Evolutionary conservation across 176 grass and related monocot species (phyloP), one percentile per base, ranked within the genome.

Genomic region (Rhynchospora tenuis): DNA sequence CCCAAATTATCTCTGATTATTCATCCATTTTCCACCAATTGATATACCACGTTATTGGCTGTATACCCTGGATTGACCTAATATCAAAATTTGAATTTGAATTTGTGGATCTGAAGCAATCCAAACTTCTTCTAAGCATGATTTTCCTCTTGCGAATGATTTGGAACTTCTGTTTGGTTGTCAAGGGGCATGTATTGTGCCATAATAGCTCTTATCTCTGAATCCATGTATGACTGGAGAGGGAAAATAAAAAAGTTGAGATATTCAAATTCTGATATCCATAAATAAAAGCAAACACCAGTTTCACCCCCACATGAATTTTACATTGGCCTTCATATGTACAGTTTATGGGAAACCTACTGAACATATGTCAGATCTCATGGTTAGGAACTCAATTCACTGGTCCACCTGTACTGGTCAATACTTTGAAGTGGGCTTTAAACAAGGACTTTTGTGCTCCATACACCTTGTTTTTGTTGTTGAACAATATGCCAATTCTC

Each of bases 161-260:
- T 65, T 14, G 22, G 59, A 1, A 82, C 80, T 65, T 48, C 59
- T 16, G 60, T 31, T 82, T 82, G 80, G 42, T 50, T 82, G 42
- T 82, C 80, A 63, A 82, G 59, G 8, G 80, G 80, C 80, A 82
- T 82, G 80, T 82, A 82, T 51, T 82, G 80, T 3, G 80, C 80
- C 80, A 82, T 82, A 48, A 82, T 82, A 7, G 61, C 80, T 65
- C 80, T 82, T 68, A 82, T 82, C 59, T 82, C 80, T 29, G 80
- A 82, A 43, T 82, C 80, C 80, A 82, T 82, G 47, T 82, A 82
- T 65, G 80, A 82, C 80, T 82, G 24, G 13, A 68, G 46, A 38
- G 31, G 31, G 14, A 82, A 64, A 65, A 65, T 6, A 67, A 68
- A 81, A 81, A 0, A 82, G 22, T 64, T 51, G 15, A 62, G 31